Conservation (phyloP, 2,329 filamentous ascomycete species). For the Clarireedia hainanense region DNA sequence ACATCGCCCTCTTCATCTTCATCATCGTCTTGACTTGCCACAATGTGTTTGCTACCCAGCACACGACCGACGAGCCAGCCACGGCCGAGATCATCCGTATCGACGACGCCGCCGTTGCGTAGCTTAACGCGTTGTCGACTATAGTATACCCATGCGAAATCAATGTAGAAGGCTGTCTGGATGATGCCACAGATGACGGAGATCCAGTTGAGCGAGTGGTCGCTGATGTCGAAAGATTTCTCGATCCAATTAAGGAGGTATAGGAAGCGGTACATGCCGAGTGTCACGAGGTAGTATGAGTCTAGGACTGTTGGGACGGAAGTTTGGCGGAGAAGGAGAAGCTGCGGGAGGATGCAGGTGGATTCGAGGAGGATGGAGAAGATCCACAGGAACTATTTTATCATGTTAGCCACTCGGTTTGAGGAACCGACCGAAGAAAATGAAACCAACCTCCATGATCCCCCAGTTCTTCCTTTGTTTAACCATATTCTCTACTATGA, state of each 20-base stretch:
- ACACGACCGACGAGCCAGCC: constrained; percentile 78
- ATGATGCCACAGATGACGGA: constrained; percentile 80
- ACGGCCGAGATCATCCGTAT: constrained; percentile 77
- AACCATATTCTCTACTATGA: constrained; percentile 49
- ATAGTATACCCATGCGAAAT: constrained; percentile 97
- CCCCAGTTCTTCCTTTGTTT: constrained; percentile 38
- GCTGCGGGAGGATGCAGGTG: constrained; percentile 81
- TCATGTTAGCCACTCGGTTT: not conserved
- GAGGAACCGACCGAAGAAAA: not conserved
- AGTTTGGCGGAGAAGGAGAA: constrained; percentile 88
- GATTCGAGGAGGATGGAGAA: constrained; percentile 92
- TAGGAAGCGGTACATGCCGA: constrained; percentile 80
- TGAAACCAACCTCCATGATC: constrained; percentile 41
- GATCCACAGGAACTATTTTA: constrained; percentile 63
- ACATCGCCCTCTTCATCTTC: constrained; percentile 21
- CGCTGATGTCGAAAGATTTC: constrained; percentile 52
- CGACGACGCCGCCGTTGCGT: constrained; percentile 76
- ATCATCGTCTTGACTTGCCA: constrained; percentile 25
- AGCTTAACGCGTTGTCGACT: constrained; percentile 90
- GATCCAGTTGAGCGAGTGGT: constrained; percentile 59
- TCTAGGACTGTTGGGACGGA: constrained; percentile 92
- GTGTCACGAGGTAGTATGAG: constrained; percentile 85
- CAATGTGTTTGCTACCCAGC: constrained; percentile 61
- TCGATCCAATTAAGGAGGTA: constrained; percentile 91
- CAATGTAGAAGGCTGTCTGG: constrained; percentile 82